phyloP scores from a whole-genome alignment of 805 yeast genomes.

The Cyberlindnera sargentensis region DNA sequence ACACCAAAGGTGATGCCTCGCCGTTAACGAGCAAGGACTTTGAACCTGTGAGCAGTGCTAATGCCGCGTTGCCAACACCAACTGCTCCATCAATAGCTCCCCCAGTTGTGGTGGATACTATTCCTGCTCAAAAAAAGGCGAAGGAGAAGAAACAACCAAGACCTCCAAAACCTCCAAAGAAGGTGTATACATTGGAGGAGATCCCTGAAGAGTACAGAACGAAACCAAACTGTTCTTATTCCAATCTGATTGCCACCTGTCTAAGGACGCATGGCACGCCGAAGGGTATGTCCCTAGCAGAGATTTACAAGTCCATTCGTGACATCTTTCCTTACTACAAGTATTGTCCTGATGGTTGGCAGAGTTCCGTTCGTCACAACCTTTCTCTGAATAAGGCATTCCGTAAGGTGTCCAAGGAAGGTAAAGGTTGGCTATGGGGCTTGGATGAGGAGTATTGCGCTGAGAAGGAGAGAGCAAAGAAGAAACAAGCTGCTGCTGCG shows the following conservation, averaged over 20 bases:
- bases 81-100: not conserved
- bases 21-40: slow-evolving; percentile 18
- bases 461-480: slow-evolving; percentile 72
- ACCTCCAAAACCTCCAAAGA: slow-evolving; percentile 48
- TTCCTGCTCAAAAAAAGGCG: slow-evolving; percentile 21
- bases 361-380: slow-evolving; percentile 86
- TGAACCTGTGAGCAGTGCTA: slow-evolving; percentile 17
- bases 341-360: slow-evolving; percentile 98
- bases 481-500: slow-evolving; percentile 58
- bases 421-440: slow-evolving; percentile 95
- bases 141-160: slow-evolving; percentile 43
- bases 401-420: slow-evolving; percentile 72
- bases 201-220: slow-evolving; percentile 82
- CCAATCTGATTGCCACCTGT: slow-evolving; percentile 74
- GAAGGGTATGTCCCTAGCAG: slow-evolving; percentile 74
- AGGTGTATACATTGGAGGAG: slow-evolving; percentile 69
- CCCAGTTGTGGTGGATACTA: not conserved
- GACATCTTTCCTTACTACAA: slow-evolving; percentile 86
- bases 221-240: slow-evolving; percentile 79
- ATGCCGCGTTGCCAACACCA: slow-evolving; percentile 1
- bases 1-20: slow-evolving; percentile 13
- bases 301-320: slow-evolving; percentile 80
- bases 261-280: slow-evolving; percentile 58
- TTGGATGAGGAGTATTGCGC: slow-evolving; percentile 78
- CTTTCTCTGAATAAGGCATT: slow-evolving; percentile 82